Evolutionary conservation across 2,329 filamentous ascomycete species (phyloP).

Genomic region (Cryphonectria carpinicola): DNA sequence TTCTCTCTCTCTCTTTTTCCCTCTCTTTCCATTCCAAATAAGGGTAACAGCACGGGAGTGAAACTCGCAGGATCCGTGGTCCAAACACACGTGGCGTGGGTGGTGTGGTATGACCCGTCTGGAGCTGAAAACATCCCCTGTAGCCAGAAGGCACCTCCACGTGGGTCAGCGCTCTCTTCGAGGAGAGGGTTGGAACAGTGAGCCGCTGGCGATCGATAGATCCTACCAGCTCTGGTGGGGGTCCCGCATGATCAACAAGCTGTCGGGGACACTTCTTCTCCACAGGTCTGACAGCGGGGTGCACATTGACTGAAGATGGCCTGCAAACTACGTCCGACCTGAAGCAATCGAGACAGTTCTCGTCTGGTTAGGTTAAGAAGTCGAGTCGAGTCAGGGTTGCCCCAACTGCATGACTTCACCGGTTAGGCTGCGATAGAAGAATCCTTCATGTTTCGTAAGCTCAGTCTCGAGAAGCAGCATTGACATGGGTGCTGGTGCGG

Average conservation of each 20-base stretch:
- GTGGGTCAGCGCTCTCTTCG: background rate
- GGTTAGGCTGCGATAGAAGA: background rate
- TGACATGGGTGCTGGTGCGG: background rate
- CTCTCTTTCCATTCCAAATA: background rate
- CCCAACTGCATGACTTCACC: background rate
- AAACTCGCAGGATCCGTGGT: background rate
- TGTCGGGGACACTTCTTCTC: background rate
- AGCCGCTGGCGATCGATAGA: background rate
- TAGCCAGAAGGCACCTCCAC: background rate
- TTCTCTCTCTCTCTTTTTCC: too few relatives aligned
- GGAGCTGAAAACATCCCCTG: slow-evolving; percentile 1
- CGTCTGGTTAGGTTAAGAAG: background rate
- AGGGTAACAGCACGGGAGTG: background rate
- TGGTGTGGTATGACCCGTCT: background rate
- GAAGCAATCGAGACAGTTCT: background rate
- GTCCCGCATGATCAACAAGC: background rate
- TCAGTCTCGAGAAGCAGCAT: background rate
- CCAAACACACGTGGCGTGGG: slow-evolving; percentile 1
- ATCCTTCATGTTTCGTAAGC: background rate
- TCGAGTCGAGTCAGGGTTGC: background rate
- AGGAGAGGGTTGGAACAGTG: background rate
- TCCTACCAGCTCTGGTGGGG: background rate
- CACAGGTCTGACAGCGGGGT: background rate
- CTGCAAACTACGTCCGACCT: background rate
- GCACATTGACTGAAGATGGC: background rate